Evolutionary conservation across 345 rosid genomes (phyloP).

Genomic region (Eutrema heterophyllum): DNA sequence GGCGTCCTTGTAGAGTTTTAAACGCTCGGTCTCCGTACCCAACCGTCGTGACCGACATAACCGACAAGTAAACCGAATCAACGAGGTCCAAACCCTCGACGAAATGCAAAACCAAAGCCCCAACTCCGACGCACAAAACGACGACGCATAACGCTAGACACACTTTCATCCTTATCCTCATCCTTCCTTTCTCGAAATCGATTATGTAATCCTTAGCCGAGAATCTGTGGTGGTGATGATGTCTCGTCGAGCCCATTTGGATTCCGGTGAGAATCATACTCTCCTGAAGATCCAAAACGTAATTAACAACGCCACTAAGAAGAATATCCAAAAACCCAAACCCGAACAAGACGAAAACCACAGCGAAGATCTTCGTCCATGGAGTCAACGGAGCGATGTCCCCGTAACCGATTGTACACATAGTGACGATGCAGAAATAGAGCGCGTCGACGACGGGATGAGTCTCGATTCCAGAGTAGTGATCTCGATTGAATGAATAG

Average conservation of each 20-base stretch:
- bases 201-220: slow-evolving; percentile 49
- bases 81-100: slow-evolving; percentile 52
- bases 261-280: slow-evolving; percentile 49
- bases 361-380: slow-evolving; percentile 57
- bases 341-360: slow-evolving; percentile 63
- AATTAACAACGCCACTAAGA: slow-evolving; percentile 60
- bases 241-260: slow-evolving; percentile 14
- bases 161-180: slow-evolving; percentile 81
- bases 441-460: slow-evolving; percentile 77
- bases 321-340: slow-evolving; percentile 66
- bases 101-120: slow-evolving; percentile 46
- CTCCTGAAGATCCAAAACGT: slow-evolving; percentile 65
- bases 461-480: slow-evolving; percentile 70
- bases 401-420: slow-evolving; percentile 85
- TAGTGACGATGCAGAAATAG: slow-evolving; percentile 74
- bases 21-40: slow-evolving; percentile 75
- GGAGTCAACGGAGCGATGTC: slow-evolving; percentile 68
- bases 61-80: slow-evolving; percentile 67
- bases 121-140: slow-evolving; percentile 54
- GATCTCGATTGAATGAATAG: slow-evolving; percentile 53
- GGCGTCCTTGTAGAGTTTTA: slow-evolving; percentile 51
- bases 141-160: slow-evolving; percentile 65
- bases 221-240: slow-evolving; percentile 21
- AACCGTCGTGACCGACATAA: slow-evolving; percentile 79
- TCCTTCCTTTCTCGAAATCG: slow-evolving; percentile 66